These are phyloP conservation scores for Xylaria polymorpha DNA, from an alignment of 2,329 filamentous ascomycete genomes.

Conservation along the genomic window DNA sequence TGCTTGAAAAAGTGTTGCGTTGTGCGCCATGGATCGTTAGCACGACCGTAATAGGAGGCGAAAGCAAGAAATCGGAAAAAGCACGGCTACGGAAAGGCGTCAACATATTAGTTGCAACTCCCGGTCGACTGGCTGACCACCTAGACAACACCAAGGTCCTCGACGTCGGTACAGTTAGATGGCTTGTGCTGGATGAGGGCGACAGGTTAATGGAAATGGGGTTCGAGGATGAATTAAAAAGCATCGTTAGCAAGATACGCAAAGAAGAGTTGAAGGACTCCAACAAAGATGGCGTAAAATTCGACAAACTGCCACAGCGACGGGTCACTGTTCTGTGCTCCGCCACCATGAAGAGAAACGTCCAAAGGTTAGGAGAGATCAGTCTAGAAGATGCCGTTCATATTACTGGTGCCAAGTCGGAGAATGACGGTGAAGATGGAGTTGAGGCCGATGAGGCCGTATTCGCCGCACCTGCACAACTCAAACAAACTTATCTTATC, in stretches of 20 bases:
- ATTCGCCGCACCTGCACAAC: conserved; percentile 88
- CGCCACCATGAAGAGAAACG: conserved; percentile 97
- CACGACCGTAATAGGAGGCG: conserved; percentile 80
- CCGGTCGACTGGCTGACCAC: conserved; percentile 90
- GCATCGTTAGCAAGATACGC: conserved; percentile 84
- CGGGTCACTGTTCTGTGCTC: conserved; percentile 92
- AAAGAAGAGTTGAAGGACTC: conserved; percentile 69
- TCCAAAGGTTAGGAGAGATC: conserved; percentile 92
- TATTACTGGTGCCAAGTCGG: conserved; percentile 74
- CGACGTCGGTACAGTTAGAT: conserved; percentile 88
- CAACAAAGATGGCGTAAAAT: conserved; percentile 66
- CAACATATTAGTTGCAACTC: conserved; percentile 95
- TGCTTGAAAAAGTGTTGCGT: conserved; percentile 86
- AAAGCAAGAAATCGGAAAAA: conserved; percentile 84
- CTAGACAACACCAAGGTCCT: conserved; percentile 91
- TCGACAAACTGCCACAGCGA: conserved; percentile 76
- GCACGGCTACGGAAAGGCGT: conserved; percentile 92
- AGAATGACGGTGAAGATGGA: conserved; percentile 59
- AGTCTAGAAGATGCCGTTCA: conserved; percentile 93
- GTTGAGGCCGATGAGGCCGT: conserved; percentile 62
- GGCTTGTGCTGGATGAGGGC: conserved; percentile 95
- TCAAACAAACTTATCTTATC: conserved; percentile 91
- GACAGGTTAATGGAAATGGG: conserved; percentile 98
- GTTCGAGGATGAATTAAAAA: conserved; percentile 93
- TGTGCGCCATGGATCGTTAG: conserved; percentile 95